These are phyloP conservation scores for Lepidopterella palustris DNA, from an alignment of 495 filamentous ascomycete species.

Conservation along the genomic window DNA sequence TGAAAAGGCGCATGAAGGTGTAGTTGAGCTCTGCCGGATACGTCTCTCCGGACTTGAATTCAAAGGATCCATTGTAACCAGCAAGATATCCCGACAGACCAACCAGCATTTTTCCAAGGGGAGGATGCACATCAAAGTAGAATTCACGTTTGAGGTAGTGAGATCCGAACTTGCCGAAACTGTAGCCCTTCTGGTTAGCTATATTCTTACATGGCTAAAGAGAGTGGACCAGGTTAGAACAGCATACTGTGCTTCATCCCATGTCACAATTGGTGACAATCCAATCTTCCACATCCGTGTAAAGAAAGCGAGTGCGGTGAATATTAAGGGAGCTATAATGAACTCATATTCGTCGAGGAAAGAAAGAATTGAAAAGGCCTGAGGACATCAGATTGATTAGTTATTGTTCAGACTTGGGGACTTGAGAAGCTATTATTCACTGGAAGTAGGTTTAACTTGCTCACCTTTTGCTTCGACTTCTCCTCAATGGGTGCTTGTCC, in stretches of 20 bases:
- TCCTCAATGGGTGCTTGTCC: conserved; percentile 46
- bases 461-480: conserved; percentile 61
- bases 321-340: conserved; percentile 78
- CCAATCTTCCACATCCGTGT: conserved; percentile 95
- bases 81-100: conserved; percentile 92
- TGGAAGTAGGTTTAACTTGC: neutral
- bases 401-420: neutral
- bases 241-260: conserved; percentile 91
- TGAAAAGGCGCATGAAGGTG: conserved; percentile 97
- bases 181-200: conserved; percentile 35
- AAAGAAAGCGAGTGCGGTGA: conserved; percentile 85
- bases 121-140: conserved; percentile 98
- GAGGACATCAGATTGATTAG: conserved; percentile 5
- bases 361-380: conserved; percentile 49
- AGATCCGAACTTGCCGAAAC: conserved; percentile 98
- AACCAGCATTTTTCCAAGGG: conserved; percentile 96
- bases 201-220: neutral
- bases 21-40: conserved; percentile 94
- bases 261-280: conserved; percentile 90
- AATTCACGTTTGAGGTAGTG: conserved; percentile 98
- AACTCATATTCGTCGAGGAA: conserved; percentile 75
- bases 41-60: conserved; percentile 96
- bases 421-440: neutral
- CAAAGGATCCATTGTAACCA: conserved; percentile 98
- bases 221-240: neutral